Base-by-base conservation (phyloP, 2,329 filamentous ascomycete species). In the Colletotrichum orbiculare region DNA sequence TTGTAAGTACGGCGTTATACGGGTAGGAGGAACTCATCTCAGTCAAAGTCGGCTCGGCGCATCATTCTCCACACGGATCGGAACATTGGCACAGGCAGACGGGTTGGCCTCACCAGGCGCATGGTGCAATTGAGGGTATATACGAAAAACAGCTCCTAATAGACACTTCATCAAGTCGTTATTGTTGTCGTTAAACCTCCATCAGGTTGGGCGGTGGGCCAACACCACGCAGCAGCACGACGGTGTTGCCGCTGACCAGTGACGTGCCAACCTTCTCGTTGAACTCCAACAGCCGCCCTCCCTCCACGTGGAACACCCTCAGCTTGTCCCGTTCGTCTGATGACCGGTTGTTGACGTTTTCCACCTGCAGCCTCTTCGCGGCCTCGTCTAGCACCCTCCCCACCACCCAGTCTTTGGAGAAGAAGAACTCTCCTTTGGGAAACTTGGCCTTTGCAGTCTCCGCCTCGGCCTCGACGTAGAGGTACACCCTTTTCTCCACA, bases 261-360 rank as follows among this genome's bases (percentile, higher is more conserved):
- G 83, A 84, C 56, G 83, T 83, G 5, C 93, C 94, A 60, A 97
- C 83, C 81, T 95, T 94, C 78, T 97, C 94, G 33, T 86, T 89
- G 73, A 96, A 99, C 66, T 96, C 94, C 68, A 99, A 77, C 67
- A 99, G 77, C 63, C 93, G 83, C 0, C 96, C 96, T 0, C 91
- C 92, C 74, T 99, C 94, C 0, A 99, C 92, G 75, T 98, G 94
- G 73, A 97, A 99, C 0, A 99, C 89, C 8, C 96, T 82, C 69
- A 99, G 76, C 77, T 91, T 91, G 64, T 94, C 90, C 74, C 91
- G 89, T 79, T 96, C 93, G 11, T 90, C 85, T 3, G 85, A 86
- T 1, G 88, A 89, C 70, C 91, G 85, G 72, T 96, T 96, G 73
- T 97, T 97, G 68, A 95, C 78, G 70, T 97, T 97, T 73, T 91